Evolutionary conservation across 2,329 filamentous ascomycete species (phyloP).

Genomic region (Botryotinia globosa): DNA sequence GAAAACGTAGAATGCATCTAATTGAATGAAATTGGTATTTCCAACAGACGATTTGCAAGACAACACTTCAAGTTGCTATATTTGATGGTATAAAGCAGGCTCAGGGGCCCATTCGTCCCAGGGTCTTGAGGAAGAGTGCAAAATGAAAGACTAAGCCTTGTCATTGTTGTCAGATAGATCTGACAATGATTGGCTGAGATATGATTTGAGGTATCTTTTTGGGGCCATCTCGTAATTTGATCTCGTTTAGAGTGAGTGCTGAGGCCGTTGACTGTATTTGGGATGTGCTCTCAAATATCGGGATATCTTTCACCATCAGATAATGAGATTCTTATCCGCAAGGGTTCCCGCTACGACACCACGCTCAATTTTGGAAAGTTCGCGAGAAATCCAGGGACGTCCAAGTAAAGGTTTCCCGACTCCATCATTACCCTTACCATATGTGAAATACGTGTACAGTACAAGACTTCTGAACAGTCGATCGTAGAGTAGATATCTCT

Average conservation of each 20-base stretch:
- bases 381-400: neutral
- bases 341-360: neutral
- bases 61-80: constrained; percentile 4
- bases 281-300: neutral
- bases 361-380: neutral
- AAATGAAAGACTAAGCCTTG: constrained; percentile 1
- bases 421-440: neutral
- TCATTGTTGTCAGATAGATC: neutral
- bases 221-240: constrained; percentile 8
- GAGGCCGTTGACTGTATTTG: neutral
- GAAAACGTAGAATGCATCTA: neutral
- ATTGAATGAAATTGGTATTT: neutral
- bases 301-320: neutral
- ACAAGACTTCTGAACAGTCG: neutral
- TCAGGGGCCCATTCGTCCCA: neutral
- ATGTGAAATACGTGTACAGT: neutral
- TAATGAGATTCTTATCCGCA: neutral
- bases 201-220: constrained; percentile 2
- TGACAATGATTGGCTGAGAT: neutral
- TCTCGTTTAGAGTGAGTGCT: neutral
- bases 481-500: neutral
- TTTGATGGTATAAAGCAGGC: neutral
- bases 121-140: neutral
- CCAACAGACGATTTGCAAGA: constrained; percentile 13
- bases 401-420: neutral